These are phyloP conservation scores for Xylariomycetidae sp. DNA, from an alignment of 2,329 filamentous ascomycete species.

Conservation along the genomic window DNA sequence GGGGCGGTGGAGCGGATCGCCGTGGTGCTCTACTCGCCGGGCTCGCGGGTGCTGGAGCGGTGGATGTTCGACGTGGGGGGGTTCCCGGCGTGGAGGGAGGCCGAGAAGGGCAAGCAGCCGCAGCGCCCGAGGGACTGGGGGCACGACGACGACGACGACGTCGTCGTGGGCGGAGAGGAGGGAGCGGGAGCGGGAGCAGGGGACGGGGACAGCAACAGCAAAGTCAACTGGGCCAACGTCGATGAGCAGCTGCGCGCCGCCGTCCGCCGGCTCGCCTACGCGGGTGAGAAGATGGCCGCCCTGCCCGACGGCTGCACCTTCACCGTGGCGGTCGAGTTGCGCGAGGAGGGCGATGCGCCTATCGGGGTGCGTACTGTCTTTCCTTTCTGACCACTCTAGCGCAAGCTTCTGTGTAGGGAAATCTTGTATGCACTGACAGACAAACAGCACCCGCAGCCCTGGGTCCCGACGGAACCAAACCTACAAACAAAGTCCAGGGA, in stretches of 20 bases:
- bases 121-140: too few relatives aligned
- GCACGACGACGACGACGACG: slow-evolving; percentile 6
- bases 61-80: slow-evolving; percentile 54
- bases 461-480: slow-evolving; percentile 50
- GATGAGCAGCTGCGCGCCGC: slow-evolving; percentile 68
- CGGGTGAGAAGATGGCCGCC: slow-evolving; percentile 48
- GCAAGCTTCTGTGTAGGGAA: not conserved
- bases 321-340: slow-evolving; percentile 69
- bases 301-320: slow-evolving; percentile 65
- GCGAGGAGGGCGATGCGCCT: slow-evolving; percentile 51
- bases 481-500: slow-evolving; percentile 34
- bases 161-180: slow-evolving; percentile 1
- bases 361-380: slow-evolving; percentile 43
- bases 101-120: too few relatives aligned
- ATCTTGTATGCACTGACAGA: slow-evolving; percentile 4
- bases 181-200: not conserved
- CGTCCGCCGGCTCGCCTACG: slow-evolving; percentile 55
- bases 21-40: slow-evolving; percentile 35
- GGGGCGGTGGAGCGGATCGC: slow-evolving; percentile 42
- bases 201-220: slow-evolving; percentile 1
- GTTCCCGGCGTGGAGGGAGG: slow-evolving; percentile 44
- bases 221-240: slow-evolving; percentile 52
- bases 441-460: slow-evolving; percentile 50
- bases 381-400: too few relatives aligned
- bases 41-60: slow-evolving; percentile 45